Evolutionary conservation across 495 filamentous ascomycete genomes (phyloP), one percentile per base, ranked within the genome.

Genomic region (Penicillium waksmanii): DNA sequence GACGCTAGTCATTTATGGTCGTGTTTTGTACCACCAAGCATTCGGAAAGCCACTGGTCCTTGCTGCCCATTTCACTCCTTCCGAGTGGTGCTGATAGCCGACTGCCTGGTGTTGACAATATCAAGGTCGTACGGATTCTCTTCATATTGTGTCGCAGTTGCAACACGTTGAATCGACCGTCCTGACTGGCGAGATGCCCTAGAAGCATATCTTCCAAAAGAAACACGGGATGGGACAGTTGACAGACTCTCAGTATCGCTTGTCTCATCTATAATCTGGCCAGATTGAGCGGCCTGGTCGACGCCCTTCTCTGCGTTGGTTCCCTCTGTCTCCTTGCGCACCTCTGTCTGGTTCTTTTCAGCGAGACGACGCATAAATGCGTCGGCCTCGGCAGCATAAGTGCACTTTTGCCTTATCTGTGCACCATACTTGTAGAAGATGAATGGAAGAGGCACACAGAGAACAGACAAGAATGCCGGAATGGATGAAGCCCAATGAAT

Each of bases 401-500:
- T 87, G 77, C 90, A 93, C 34, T 74, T 77, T 63, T 77, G 73
- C 5, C 90, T 80, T 55, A 94, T 88, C 21, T 62, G 47, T 0
- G 70, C 70, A 18, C 89, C 90, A 66, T 90, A 93, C 54, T 80
- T 82, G 66, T 87, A 89, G 69, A 93, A 87, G 18, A 94, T 69
- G 63, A 88, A 85, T 1, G 89, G 90, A 58, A 90, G 87, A 0
- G 90, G 90, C 46, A 90, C 77, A 67, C 89, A 92, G 7, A 72
- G 77, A 8, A 92, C 65, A 1, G 88, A 81, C 5, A 93, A 73
- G 70, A 93, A 92, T 0, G 88, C 90, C 0, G 89, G 88, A 48
- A 94, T 79, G 0, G 83, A 84, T 15, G 82, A 87, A 1, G 89
- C 90, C 90, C 89, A 92, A 73, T 92, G 88, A 52, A 88, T 84